Percentiles rank a stretch among this genome's conserved stretches.
Evolutionary conservation across 805 yeast species (phyloP).

Genomic region (Candida adriatica): DNA sequence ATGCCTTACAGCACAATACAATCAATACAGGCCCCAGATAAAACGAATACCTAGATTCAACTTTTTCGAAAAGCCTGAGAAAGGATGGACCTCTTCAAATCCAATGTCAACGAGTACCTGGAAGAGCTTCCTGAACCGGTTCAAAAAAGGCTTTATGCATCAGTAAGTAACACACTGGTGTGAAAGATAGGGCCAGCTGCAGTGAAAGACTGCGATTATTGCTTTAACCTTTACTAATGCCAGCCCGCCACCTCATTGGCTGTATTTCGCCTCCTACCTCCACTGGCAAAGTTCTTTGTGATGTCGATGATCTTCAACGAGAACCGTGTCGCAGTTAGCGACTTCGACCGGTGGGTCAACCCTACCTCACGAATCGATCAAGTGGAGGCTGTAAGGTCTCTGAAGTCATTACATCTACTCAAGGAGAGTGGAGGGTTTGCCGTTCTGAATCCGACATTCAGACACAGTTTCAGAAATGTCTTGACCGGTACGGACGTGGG

Average conservation of each 20-base stretch:
- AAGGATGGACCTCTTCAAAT: conserved; percentile 41
- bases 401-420: conserved; percentile 69
- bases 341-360: conserved; percentile 72
- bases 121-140: conserved; percentile 85
- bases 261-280: conserved; percentile 82
- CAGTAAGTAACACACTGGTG: no score
- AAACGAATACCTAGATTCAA: no score
- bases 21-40: no score
- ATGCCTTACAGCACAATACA: not conserved
- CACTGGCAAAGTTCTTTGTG: conserved; percentile 81
- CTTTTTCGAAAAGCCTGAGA: no score
- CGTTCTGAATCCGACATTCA: conserved; percentile 64
- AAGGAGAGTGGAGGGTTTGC: conserved; percentile 45
- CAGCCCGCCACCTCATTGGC: conserved; percentile 90
- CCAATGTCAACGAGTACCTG: conserved; percentile 79
- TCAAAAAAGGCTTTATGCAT: conserved; percentile 73
- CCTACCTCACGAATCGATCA: conserved; percentile 44
- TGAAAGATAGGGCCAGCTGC: no score
- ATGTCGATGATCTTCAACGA: conserved; percentile 84
- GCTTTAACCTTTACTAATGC: no score
- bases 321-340: conserved; percentile 57
- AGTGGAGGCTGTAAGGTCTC: conserved; percentile 71
- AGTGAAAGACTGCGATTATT: no score
- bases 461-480: conserved; percentile 71
- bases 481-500: conserved; percentile 69